A percentile compares a stretch with the other conserved stretches of the same genome.
Conservation (phyloP, 345 rosid species). For the Salix viminalis region DNA sequence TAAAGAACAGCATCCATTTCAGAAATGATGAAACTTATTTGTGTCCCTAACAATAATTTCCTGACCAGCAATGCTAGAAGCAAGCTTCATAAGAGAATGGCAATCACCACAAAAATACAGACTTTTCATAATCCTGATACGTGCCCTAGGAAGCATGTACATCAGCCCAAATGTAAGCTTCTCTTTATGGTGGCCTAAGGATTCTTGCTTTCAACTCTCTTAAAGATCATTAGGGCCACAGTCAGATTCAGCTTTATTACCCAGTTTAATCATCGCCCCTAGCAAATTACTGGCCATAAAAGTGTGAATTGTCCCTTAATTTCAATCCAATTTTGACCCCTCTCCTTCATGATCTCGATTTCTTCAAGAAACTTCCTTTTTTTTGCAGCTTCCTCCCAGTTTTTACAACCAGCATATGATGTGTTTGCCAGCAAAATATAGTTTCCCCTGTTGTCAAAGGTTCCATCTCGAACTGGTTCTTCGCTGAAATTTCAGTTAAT, state of each 20-base stretch:
- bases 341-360: constrained; percentile 50
- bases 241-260: constrained; percentile 46
- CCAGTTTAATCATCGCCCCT: constrained; percentile 43
- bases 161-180: constrained; percentile 57
- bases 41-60: constrained; percentile 65
- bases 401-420: constrained; percentile 53
- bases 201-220: constrained; percentile 48
- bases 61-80: constrained; percentile 43
- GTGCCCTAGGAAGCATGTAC: constrained; percentile 37
- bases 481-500: constrained; percentile 66
- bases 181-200: constrained; percentile 64
- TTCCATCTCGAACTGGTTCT: constrained; percentile 58
- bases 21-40: constrained; percentile 67
- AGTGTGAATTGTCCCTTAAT: constrained; percentile 53
- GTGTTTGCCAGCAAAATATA: constrained; percentile 58
- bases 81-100: constrained; percentile 69
- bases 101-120: constrained; percentile 79
- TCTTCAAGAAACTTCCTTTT: constrained; percentile 58
- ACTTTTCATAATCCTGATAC: constrained; percentile 70
- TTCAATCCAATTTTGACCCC: constrained; percentile 79
- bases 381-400: constrained; percentile 61
- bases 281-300: constrained; percentile 59
- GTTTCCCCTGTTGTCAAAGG: constrained; percentile 73
- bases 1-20: constrained; percentile 59
- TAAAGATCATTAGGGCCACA: constrained; percentile 61